Percentiles rank a stretch among this genome's conserved stretches.
Conservation (phyloP, 352 stramenopile genomes). For the Thalassiosira livingstoniorum region DNA sequence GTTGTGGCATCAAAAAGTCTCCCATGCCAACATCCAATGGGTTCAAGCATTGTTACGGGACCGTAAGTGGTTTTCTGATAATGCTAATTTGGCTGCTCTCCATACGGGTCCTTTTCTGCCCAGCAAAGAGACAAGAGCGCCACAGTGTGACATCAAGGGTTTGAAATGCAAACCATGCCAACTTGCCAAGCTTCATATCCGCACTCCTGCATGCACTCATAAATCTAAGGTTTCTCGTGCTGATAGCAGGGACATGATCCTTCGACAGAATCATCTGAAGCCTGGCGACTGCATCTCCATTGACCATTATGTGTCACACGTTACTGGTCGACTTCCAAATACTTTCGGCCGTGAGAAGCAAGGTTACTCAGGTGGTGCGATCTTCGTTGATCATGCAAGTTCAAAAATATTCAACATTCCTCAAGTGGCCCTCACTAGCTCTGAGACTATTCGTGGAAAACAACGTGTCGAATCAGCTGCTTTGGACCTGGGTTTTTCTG, state of each 20-base stretch:
- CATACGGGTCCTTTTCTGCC: conserved; percentile 12
- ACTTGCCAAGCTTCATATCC: neutral
- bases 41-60: neutral
- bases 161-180: conserved; percentile 28
- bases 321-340: too few species aligned
- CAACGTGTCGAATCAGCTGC: neutral
- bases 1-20: too few species aligned
- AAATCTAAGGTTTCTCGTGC: too few species aligned
- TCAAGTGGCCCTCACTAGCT: neutral
- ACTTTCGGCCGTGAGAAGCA: too few species aligned
- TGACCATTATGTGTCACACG: too few species aligned
- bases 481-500: too few species aligned
- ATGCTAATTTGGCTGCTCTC: neutral
- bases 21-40: too few species aligned
- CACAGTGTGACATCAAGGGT: neutral
- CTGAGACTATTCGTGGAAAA: conserved; percentile 9
- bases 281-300: too few species aligned
- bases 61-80: neutral
- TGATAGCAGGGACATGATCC: too few species aligned
- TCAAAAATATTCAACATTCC: neutral
- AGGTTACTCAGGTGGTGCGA: too few species aligned
- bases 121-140: neutral
- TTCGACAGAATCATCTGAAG: too few species aligned
- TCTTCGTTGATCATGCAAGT: conserved; percentile 28
- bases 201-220: too few species aligned